Evolutionary conservation across 306 rosid species (phyloP).

Genomic region (Biancaea sappan): DNA sequence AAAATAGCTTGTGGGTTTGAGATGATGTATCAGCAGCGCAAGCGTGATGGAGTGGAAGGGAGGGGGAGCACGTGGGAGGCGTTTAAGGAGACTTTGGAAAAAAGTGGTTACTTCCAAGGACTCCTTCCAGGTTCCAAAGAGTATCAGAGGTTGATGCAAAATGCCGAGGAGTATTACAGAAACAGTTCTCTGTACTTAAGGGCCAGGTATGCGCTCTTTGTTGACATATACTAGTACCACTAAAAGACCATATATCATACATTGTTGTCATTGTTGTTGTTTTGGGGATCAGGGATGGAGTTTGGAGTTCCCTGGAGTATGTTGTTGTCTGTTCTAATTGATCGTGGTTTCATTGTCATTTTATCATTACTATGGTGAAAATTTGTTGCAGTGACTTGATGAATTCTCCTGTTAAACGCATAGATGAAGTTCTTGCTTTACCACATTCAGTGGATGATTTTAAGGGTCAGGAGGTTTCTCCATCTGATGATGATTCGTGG

Average conservation of each 20-base stretch:
- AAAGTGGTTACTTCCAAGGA: slow-evolving; percentile 77
- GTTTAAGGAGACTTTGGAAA: slow-evolving; percentile 70
- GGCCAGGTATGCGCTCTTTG: slow-evolving; percentile 50
- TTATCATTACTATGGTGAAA: slow-evolving; percentile 28
- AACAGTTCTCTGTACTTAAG: slow-evolving; percentile 60
- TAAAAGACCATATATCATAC: neutral
- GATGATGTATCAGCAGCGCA: slow-evolving; percentile 89
- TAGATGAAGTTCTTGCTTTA: slow-evolving; percentile 82
- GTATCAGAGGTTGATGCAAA: slow-evolving; percentile 73
- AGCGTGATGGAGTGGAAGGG: slow-evolving; percentile 71
- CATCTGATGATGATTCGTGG: slow-evolving; percentile 90
- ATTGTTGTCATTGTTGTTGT: no score
- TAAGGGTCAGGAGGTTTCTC: slow-evolving; percentile 63
- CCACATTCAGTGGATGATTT: slow-evolving; percentile 67
- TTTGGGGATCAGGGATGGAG: neutral
- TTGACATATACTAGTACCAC: neutral
- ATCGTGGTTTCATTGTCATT: slow-evolving; percentile 14
- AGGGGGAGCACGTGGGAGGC: slow-evolving; percentile 77
- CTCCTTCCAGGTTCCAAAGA: slow-evolving; percentile 76
- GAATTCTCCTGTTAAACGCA: slow-evolving; percentile 85
- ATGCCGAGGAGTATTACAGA: slow-evolving; percentile 72
- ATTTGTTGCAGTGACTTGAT: slow-evolving; percentile 69
- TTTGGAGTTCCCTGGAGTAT: neutral
- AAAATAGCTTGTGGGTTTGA: slow-evolving; percentile 91
- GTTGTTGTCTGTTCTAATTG: neutral